These are phyloP conservation scores for Kluyveromyces siamensis DNA, from an alignment of 805 yeast species.

Conservation along the genomic window DNA sequence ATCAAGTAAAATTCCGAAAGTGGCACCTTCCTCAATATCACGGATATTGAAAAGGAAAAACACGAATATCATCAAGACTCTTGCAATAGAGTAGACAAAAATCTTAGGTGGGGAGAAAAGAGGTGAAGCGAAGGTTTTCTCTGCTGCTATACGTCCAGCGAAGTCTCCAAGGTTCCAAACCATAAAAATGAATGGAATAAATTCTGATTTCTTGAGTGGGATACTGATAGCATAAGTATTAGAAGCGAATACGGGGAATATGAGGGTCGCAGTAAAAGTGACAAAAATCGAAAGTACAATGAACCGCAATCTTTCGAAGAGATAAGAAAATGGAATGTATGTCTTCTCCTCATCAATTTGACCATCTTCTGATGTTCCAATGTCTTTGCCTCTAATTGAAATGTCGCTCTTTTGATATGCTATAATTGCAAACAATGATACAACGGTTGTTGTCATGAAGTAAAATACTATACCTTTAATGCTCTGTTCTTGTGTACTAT, in stretches of 20 bases:
- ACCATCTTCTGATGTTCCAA: slow-evolving; percentile 2
- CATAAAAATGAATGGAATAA: slow-evolving; percentile 69
- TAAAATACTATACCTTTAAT: slow-evolving; percentile 26
- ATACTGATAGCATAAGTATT: slow-evolving; percentile 40
- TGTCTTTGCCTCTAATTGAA: slow-evolving; percentile 8
- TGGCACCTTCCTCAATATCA: slow-evolving; percentile 29
- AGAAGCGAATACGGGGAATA: slow-evolving; percentile 86
- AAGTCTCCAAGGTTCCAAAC: slow-evolving; percentile 90
- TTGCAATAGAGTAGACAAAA: slow-evolving; percentile 43
- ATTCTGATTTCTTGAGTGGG: slow-evolving; percentile 31
- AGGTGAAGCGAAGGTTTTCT: slow-evolving; percentile 15
- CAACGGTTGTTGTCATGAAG: slow-evolving; percentile 28
- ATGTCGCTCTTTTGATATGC: slow-evolving; percentile 20
- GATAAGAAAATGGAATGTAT: slow-evolving; percentile 49
- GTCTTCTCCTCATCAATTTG: slow-evolving; percentile 15
- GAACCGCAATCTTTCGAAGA: slow-evolving; percentile 54
- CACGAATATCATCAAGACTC: slow-evolving; percentile 60
- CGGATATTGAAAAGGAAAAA: slow-evolving; percentile 60
- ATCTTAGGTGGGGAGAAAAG: slow-evolving; percentile 27
- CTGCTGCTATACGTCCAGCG: slow-evolving; percentile 66
- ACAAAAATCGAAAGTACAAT: slow-evolving; percentile 64
- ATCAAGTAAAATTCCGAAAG: slow-evolving; percentile 41
- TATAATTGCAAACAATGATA: slow-evolving; percentile 17
- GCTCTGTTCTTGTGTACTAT: slow-evolving; percentile 28
- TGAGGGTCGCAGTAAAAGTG: slow-evolving; percentile 63